phyloP scores from a whole-genome alignment of 2,329 filamentous ascomycete genomes.

The Akanthomyces muscarius region DNA sequence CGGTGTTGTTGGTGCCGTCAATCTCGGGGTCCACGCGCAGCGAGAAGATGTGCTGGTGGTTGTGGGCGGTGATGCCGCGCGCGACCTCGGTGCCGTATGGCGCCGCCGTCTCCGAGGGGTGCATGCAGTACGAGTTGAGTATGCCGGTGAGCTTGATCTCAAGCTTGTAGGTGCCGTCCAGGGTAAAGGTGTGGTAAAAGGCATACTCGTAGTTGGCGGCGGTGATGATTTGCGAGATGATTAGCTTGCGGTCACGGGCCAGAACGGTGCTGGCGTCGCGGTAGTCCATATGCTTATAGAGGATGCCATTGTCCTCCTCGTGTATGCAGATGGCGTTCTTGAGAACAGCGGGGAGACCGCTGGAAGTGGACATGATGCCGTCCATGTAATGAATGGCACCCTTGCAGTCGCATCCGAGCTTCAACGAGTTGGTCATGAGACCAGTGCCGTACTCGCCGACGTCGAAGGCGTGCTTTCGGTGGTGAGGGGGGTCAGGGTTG shows the following conservation, averaged over 20 bases:
- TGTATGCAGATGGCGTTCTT: slow-evolving; percentile 46
- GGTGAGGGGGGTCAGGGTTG: slow-evolving; percentile 59
- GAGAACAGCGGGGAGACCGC: slow-evolving; percentile 63
- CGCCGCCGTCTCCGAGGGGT: slow-evolving; percentile 29
- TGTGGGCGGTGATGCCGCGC: slow-evolving; percentile 59
- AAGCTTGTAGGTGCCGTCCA: slow-evolving; percentile 63
- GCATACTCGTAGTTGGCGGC: slow-evolving; percentile 62
- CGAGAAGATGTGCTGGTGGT: slow-evolving; percentile 69
- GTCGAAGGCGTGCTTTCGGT: slow-evolving; percentile 66
- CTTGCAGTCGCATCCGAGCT: slow-evolving; percentile 65
- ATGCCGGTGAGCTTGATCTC: slow-evolving; percentile 53
- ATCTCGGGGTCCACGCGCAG: slow-evolving; percentile 62
- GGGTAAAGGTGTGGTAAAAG: slow-evolving; percentile 36
- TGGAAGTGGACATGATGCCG: slow-evolving; percentile 62
- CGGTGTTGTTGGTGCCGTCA: slow-evolving; percentile 57
- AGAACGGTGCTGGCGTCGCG: slow-evolving; percentile 56
- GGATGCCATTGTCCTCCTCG: slow-evolving; percentile 49
- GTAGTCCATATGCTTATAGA: slow-evolving; percentile 63
- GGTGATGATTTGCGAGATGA: slow-evolving; percentile 62
- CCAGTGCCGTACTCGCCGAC: slow-evolving; percentile 64
- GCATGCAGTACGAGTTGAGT: slow-evolving; percentile 41
- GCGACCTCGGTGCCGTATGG: slow-evolving; percentile 61
- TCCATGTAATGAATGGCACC: slow-evolving; percentile 59
- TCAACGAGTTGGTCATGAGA: slow-evolving; percentile 62
- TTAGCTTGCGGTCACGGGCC: slow-evolving; percentile 53